Evolutionary conservation across 371 early-diverging fungal species (phyloP).

Genomic region (Mucor irregularis): DNA sequence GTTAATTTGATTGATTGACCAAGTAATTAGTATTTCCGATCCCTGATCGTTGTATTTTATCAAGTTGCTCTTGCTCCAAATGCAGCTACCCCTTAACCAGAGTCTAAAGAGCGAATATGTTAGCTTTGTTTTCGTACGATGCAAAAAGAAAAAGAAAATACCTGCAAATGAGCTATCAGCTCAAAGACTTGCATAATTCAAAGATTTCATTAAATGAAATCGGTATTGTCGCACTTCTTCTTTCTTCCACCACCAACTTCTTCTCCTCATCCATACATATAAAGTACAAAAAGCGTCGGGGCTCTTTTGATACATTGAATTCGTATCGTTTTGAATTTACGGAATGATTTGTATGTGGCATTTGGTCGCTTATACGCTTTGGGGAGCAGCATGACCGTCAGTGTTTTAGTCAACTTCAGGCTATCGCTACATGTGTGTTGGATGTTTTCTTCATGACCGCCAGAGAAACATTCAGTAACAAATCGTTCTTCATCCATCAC

Average conservation of each 20-base stretch:
- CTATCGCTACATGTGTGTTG: conserved; percentile 5
- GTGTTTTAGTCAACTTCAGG: conserved; percentile 2
- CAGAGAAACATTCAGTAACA: background rate
- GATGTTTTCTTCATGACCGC: conserved; percentile 1
- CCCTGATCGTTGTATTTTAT: conserved; percentile 4
- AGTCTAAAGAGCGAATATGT: conserved; percentile 7
- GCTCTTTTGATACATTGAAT: conserved; percentile 2
- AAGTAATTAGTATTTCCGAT: too few species aligned
- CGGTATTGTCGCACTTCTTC: conserved; percentile 4
- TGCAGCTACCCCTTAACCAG: too few species aligned
- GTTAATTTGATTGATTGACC: too few species aligned
- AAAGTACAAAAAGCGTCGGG: conserved; percentile 2
- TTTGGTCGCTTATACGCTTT: background rate
- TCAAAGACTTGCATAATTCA: conserved; percentile 7
- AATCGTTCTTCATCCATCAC: conserved; percentile 14
- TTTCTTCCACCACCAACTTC: conserved; percentile 6
- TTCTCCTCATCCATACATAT: conserved; percentile 1
- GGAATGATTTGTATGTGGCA: background rate
- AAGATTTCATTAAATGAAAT: conserved; percentile 8
- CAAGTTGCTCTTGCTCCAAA: conserved; percentile 9
- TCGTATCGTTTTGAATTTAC: background rate
- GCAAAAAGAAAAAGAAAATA: conserved; percentile 2
- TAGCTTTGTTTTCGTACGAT: conserved; percentile 6
- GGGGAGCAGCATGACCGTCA: background rate
- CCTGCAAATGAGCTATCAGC: conserved; percentile 7